Evolutionary conservation across 441 rosid species (phyloP), one percentile per base, ranked within the genome.

Genomic region (Raphanus hybrid): DNA sequence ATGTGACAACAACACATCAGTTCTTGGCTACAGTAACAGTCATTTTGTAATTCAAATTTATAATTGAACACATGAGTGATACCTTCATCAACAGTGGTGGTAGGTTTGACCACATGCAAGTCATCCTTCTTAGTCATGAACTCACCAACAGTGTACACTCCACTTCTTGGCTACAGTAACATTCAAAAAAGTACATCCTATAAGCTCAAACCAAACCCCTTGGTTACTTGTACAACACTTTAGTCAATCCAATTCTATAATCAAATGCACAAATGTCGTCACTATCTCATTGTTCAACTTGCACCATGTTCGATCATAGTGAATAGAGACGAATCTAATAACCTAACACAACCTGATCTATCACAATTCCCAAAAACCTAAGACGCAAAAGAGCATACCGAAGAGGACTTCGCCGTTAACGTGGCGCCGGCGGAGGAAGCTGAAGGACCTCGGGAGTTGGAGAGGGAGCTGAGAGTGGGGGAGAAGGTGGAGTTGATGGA

Each of bases 31-130:
- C 52, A 45, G 52, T 45, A 45, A 45, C 52, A 45, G 6, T 45
- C 14, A 43, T 43, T 45, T 45, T 45, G 15, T 45, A 45, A 45
- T 41, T 41, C 4, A 41, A 11, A 3, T 39, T 39, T 39, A 39
- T 39, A 39, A 39, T 39, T 39, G 12, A 39, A 45, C 14, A 39
- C 1, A 39, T 41, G n/a, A 41, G 48, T 60, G 64, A 52, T 77
- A 92, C 97, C 97, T 84, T 94, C 92, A 78, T 91, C 95, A 4
- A 94, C 97, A 34, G 96, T 87, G 14, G 98, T 94, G 4, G 88
- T 81, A 10, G 92, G 91, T 80, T 94, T 94, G 52, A 91, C 97
- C 35, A 90, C 97, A 37, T 80, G 89, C 80, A 94, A 78, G 23
- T 87, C 86, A 20, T 90, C 95, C 77, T 91, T 91, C 79, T 61